Evolutionary conservation across 352 stramenopile species (phyloP).

Genomic region (Salisapilia sapeloensis): DNA sequence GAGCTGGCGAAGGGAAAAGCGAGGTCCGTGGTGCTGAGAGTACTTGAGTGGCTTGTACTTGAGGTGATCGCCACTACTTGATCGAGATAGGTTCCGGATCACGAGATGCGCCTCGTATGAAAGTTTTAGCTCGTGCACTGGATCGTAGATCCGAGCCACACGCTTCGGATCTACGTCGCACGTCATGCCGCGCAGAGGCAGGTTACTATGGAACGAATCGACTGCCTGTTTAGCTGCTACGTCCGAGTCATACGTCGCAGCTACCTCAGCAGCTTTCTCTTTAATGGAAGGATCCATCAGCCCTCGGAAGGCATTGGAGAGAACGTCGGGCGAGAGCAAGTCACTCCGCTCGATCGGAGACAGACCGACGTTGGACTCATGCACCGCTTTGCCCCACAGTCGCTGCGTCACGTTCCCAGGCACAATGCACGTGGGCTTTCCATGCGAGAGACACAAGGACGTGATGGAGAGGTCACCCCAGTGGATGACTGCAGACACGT

Average conservation of each 20-base stretch:
- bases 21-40: constrained; percentile 22
- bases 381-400: constrained; percentile 36
- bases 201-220: constrained; percentile 33
- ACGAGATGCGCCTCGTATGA: constrained; percentile 52
- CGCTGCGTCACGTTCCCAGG: constrained; percentile 15
- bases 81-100: constrained; percentile 19
- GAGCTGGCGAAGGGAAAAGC: constrained; percentile 25
- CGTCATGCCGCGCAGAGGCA: constrained; percentile 44
- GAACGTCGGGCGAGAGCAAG: constrained; percentile 12
- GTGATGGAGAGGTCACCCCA: constrained; percentile 41
- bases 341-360: constrained; percentile 22
- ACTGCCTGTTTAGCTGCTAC: constrained; percentile 28
- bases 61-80: constrained; percentile 9
- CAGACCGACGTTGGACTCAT: constrained; percentile 15
- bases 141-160: constrained; percentile 52
- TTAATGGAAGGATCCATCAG: constrained; percentile 14
- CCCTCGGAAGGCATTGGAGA: constrained; percentile 19
- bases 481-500: constrained; percentile 21
- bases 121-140: constrained; percentile 40
- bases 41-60: constrained; percentile 74
- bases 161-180: constrained; percentile 49
- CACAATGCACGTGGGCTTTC: constrained; percentile 29
- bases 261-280: constrained; percentile 18
- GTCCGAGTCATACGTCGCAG: constrained; percentile 15
- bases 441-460: constrained; percentile 20